A percentile compares a stretch with the other conserved stretches of the same genome.
phyloP scores from a whole-genome alignment of 2,329 filamentous ascomycete species.

The Colletotrichum sansevieriae region DNA sequence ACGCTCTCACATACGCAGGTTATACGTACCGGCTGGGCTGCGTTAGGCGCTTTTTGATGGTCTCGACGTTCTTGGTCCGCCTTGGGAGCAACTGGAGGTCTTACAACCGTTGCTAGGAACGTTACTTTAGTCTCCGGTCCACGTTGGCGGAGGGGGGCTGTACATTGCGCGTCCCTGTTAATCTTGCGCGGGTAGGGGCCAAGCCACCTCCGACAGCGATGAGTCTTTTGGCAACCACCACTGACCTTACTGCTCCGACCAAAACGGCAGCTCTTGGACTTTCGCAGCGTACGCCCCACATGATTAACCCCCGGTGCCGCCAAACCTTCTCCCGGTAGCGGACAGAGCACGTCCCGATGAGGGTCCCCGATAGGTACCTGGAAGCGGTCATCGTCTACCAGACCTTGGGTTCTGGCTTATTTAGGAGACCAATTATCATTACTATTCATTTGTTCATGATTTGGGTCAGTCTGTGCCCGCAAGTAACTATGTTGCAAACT shows the following conservation, averaged over 20 bases:
- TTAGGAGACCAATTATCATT: constrained; percentile 39
- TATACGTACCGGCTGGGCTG: constrained; percentile 30
- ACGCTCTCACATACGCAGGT: background rate
- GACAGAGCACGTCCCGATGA: constrained; percentile 25
- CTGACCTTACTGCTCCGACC: constrained; percentile 1
- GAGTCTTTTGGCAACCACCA: background rate
- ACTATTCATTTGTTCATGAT: constrained; percentile 12
- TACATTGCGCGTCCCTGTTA: constrained; percentile 39
- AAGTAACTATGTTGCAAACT: constrained; percentile 11
- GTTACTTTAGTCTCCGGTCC: constrained; percentile 2
- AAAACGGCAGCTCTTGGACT: constrained; percentile 14
- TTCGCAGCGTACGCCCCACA: constrained; percentile 1
- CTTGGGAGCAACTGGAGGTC: background rate
- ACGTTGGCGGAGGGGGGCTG: constrained; percentile 13
- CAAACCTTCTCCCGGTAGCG: constrained; percentile 27
- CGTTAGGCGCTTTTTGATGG: constrained; percentile 14
- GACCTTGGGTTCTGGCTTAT: background rate
- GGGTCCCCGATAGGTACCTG: background rate
- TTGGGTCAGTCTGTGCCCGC: constrained; percentile 9
- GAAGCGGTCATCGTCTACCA: background rate
- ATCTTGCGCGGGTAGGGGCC: constrained; percentile 18
- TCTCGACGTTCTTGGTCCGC: constrained; percentile 5
- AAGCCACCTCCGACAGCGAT: constrained; percentile 9
- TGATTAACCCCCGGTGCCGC: constrained; percentile 14
- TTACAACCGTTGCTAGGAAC: background rate